Conservation (phyloP, 2,329 filamentous ascomycete species). For the Pseudocercospora crystallina region DNA sequence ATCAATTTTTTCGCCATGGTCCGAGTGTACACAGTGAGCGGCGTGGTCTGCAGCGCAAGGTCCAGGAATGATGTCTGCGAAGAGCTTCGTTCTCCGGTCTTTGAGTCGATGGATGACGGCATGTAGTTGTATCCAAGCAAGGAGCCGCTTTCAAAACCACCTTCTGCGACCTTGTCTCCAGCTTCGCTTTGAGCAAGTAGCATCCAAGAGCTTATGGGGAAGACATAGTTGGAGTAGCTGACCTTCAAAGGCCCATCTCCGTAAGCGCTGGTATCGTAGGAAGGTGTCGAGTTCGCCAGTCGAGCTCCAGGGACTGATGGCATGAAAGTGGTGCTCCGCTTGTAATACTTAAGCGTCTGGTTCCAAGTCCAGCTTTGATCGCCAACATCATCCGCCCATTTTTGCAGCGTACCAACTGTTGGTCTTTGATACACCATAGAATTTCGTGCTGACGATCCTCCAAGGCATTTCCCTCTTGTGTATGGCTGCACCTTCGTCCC, state of each 20-base stretch:
- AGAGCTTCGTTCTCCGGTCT: constrained; percentile 18
- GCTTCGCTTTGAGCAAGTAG: constrained; percentile 9
- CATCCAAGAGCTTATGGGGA: constrained; percentile 15
- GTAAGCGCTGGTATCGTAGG: background rate
- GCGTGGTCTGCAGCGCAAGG: constrained; percentile 4
- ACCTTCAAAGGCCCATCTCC: constrained; percentile 10
- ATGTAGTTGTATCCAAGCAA: constrained; percentile 17
- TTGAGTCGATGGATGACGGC: constrained; percentile 16
- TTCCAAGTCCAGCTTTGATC: constrained; percentile 36
- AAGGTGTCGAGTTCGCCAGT: constrained; percentile 1
- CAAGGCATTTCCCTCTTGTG: constrained; percentile 31
- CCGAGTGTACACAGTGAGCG: constrained; percentile 32
- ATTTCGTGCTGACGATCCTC: constrained; percentile 29
- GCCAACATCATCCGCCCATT: constrained; percentile 39
- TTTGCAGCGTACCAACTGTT: constrained; percentile 33
- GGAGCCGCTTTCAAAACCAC: constrained; percentile 10
- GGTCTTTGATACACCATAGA: constrained; percentile 33
- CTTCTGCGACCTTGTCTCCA: constrained; percentile 7
- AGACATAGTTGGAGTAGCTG: constrained; percentile 4
- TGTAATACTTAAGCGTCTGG: constrained; percentile 27
- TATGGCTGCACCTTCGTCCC: constrained; percentile 13
- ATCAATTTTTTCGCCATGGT: constrained; percentile 36
- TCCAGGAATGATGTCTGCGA: constrained; percentile 13
- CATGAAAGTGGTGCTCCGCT: constrained; percentile 5
- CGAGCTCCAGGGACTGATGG: constrained; percentile 14